Conservation (phyloP, 1,284 basidiomycete species). For the Melanopsichium pennsylvanicum region DNA sequence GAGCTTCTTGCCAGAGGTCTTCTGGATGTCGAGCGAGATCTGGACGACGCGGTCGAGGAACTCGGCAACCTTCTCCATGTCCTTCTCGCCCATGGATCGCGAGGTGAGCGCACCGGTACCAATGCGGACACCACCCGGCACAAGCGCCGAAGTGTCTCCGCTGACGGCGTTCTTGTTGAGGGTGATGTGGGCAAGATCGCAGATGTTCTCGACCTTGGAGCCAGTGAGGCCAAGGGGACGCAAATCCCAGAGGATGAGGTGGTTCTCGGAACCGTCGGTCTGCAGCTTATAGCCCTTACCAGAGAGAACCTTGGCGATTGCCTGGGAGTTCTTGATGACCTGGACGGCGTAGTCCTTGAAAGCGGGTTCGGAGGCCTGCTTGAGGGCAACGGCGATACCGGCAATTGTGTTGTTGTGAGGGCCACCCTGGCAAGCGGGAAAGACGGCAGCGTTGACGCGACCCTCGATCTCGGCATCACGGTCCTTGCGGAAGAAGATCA, state of each 20-base stretch:
- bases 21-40: conserved; percentile 71
- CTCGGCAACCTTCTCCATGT: conserved; percentile 83
- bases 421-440: conserved; percentile 99
- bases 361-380: conserved; percentile 87
- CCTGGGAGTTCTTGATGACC: conserved; percentile 74
- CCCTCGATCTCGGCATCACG: conserved; percentile 87
- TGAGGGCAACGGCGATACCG: conserved; percentile 91
- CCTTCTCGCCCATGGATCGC: conserved; percentile 86
- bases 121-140: conserved; percentile 95
- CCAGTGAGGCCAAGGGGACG: conserved; percentile 94
- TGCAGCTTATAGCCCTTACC: conserved; percentile 79
- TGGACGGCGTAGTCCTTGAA: conserved; percentile 94
- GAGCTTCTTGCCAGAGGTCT: conserved; percentile 92
- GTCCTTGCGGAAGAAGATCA: conserved; percentile 99
- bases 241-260: conserved; percentile 97
- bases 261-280: conserved; percentile 96
- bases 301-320: conserved; percentile 61
- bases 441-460: conserved; percentile 96
- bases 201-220: conserved; percentile 97
- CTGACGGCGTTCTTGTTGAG: conserved; percentile 89
- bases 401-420: conserved; percentile 99
- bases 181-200: conserved; percentile 88
- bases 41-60: conserved; percentile 70
- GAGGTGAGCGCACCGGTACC: conserved; percentile 94
- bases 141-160: conserved; percentile 90